Percentiles rank a stretch among this genome's conserved stretches.
Conservation (phyloP, 2,329 filamentous ascomycete species). For the Beauveria sp. region DNA sequence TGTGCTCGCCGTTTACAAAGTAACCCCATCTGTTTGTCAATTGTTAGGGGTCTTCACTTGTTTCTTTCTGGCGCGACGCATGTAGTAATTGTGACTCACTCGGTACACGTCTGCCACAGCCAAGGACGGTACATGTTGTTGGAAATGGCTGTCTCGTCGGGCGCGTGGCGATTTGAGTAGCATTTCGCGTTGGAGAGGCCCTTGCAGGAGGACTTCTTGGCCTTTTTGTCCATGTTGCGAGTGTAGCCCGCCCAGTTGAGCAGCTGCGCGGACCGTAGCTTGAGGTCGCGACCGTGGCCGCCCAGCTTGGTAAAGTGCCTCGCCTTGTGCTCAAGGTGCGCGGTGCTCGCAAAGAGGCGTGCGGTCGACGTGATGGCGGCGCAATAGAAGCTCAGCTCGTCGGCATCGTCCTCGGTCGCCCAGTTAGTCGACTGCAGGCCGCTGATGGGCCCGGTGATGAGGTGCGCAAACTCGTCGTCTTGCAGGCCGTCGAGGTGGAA, state of each 20-base stretch:
- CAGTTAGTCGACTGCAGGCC: constrained; percentile 44
- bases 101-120: constrained; percentile 48
- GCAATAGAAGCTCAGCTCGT: constrained; percentile 41
- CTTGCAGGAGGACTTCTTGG: constrained; percentile 18
- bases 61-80: not conserved
- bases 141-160: constrained; percentile 17
- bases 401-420: constrained; percentile 39
- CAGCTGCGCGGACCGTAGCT: constrained; percentile 26
- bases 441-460: constrained; percentile 33
- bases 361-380: constrained; percentile 34
- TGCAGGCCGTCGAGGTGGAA: constrained; percentile 9
- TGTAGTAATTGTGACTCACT: constrained; percentile 28
- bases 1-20: constrained; percentile 64
- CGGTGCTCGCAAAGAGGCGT: constrained; percentile 35
- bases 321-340: constrained; percentile 26
- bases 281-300: constrained; percentile 32
- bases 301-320: constrained; percentile 32
- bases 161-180: constrained; percentile 20
- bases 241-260: constrained; percentile 45
- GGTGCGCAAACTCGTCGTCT: constrained; percentile 36
- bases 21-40: constrained; percentile 59
- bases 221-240: constrained; percentile 25
- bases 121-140: constrained; percentile 31
- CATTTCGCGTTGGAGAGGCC: constrained; percentile 22
- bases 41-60: not conserved